Conservation (phyloP, 805 yeast species). For the Suhomyces xylopsoci region DNA sequence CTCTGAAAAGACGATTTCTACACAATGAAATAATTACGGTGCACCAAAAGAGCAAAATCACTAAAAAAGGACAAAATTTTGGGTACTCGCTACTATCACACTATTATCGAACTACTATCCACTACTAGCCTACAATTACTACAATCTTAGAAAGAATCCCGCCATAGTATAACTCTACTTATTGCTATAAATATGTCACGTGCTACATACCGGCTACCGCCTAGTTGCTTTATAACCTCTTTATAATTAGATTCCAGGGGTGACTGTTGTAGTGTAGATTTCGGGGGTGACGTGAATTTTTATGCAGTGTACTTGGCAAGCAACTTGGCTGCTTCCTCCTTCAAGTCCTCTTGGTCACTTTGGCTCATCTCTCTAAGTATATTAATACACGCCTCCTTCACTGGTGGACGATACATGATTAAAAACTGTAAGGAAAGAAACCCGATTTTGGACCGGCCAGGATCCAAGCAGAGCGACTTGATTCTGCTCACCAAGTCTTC, state of each 20-base stretch:
- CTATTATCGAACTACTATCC: neutral
- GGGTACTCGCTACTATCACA: too few species aligned
- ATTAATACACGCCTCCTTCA: constrained; percentile 49
- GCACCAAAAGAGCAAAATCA: neutral
- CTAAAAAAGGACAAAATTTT: too few species aligned
- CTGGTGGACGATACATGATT: constrained; percentile 90
- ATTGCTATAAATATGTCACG: neutral
- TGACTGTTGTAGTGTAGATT: too few species aligned
- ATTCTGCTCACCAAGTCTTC: constrained; percentile 60
- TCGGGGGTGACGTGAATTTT: too few species aligned
- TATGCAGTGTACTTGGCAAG: constrained; percentile 41
- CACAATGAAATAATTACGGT: neutral
- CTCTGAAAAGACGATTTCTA: neutral
- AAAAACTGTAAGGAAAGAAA: constrained; percentile 77
- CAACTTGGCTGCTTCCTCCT: constrained; percentile 44
- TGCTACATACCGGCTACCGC: neutral
- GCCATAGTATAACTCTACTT: neutral
- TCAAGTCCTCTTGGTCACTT: constrained; percentile 49
- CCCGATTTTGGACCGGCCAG: constrained; percentile 76
- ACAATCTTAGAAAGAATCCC: neutral
- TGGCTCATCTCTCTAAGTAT: constrained; percentile 44
- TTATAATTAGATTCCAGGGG: neutral
- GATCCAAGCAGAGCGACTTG: constrained; percentile 77
- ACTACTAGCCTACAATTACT: neutral
- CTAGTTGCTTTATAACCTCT: neutral